Evolutionary conservation across 495 filamentous ascomycete species (phyloP).

Genomic region (Neurospora intermedia): DNA sequence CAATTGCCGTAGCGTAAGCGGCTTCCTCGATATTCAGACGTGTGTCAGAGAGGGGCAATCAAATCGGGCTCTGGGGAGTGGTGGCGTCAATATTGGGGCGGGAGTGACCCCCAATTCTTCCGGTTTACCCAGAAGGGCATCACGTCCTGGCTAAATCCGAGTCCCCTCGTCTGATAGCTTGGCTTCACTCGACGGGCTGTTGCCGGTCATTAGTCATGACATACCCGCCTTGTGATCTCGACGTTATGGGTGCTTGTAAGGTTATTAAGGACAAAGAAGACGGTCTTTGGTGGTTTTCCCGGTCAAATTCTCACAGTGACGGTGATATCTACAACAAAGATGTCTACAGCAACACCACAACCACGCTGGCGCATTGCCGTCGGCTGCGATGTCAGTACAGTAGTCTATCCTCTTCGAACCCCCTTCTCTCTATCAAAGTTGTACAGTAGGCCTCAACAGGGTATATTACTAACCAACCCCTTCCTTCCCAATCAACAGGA

Average conservation of each 20-base stretch:
- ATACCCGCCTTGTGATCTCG: neutral
- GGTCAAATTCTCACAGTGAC: neutral
- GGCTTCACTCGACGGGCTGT: neutral
- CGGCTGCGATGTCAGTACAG: constrained; percentile 37
- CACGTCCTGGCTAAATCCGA: neutral
- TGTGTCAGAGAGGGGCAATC: neutral
- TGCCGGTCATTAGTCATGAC: neutral
- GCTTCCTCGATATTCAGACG: neutral
- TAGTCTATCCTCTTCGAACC: constrained; percentile 10
- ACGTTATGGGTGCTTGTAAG: neutral
- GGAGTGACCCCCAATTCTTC: neutral
- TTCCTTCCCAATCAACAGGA: constrained; percentile 33
- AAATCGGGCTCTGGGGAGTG: neutral
- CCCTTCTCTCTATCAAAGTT: neutral
- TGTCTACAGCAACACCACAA: constrained; percentile 3
- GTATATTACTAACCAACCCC: constrained; percentile 6
- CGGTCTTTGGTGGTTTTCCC: neutral
- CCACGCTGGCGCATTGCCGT: constrained; percentile 35
- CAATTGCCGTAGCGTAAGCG: neutral
- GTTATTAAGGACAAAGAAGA: neutral
- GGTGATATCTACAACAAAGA: neutral
- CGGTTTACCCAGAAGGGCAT: neutral
- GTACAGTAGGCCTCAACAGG: neutral
- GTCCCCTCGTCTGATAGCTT: neutral
- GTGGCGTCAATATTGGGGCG: neutral